Conservation (phyloP, 176 grass and related monocot species). For the Oryza glaberrima region DNA sequence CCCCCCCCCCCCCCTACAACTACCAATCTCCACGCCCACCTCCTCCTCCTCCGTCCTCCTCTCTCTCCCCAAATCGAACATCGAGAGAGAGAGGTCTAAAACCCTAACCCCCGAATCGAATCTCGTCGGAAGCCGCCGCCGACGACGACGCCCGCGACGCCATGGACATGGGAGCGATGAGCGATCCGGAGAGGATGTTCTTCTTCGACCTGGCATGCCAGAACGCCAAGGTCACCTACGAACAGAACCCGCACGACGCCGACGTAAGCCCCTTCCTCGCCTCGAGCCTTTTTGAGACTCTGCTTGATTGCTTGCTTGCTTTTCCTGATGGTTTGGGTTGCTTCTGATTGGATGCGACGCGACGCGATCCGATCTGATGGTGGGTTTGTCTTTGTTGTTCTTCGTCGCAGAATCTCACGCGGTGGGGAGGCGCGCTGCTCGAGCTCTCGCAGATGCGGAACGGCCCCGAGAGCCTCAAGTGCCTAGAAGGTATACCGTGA, state of each 20-base stretch:
- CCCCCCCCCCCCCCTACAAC: background rate
- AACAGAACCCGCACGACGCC: conserved; percentile 67
- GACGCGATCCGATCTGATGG: background rate
- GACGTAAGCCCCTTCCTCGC: conserved; percentile 48
- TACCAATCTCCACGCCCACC: background rate
- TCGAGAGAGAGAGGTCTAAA: conserved; percentile 21
- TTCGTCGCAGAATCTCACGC: conserved; percentile 63
- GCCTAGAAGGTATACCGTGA: conserved; percentile 51
- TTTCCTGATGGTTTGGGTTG: background rate
- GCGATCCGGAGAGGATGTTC: conserved; percentile 62
- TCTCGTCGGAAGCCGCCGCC: conserved; percentile 10
- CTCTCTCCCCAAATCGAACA: conserved; percentile 27
- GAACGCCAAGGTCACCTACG: conserved; percentile 56
- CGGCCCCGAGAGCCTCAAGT: conserved; percentile 50
- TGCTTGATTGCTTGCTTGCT: background rate
- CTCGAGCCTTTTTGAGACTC: background rate
- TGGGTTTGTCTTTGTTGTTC: background rate
- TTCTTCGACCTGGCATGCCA: conserved; percentile 80
- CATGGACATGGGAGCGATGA: conserved; percentile 68
- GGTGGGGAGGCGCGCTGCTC: conserved; percentile 81
- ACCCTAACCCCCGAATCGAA: conserved; percentile 44
- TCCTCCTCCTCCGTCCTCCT: background rate
- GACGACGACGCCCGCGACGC: background rate
- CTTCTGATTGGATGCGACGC: background rate
- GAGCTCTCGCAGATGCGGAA: conserved; percentile 70